phyloP scores from a whole-genome alignment of 225 moss, liverwort and hornwort genomes.

The Anthoceros angustus region DNA sequence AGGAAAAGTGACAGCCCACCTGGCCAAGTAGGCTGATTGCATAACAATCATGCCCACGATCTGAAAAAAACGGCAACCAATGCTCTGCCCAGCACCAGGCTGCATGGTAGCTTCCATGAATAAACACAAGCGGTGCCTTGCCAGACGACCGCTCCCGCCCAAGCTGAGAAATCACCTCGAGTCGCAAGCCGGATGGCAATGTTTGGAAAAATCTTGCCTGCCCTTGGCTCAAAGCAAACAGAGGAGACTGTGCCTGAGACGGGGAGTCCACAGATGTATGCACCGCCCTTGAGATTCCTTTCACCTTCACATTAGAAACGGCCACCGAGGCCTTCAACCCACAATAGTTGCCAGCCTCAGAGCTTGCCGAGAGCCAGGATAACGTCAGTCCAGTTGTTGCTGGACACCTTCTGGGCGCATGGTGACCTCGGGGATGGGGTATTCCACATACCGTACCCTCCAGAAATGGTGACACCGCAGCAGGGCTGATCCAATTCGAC shows the following conservation, averaged over 20 bases:
- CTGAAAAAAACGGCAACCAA: constrained; percentile 66
- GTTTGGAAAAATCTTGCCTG: constrained; percentile 35
- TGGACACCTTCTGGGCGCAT: no score
- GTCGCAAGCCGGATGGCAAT: constrained; percentile 52
- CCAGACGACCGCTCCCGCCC: constrained; percentile 4
- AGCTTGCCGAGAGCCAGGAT: no score
- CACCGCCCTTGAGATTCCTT: neutral
- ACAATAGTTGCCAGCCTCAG: no score
- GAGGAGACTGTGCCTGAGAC: neutral
- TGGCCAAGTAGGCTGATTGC: constrained; percentile 72
- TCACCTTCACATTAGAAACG: neutral
- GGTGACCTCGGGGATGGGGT: no score
- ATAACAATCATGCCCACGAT: constrained; percentile 63
- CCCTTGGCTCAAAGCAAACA: constrained; percentile 6
- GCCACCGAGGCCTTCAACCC: no score
- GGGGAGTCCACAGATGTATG: neutral
- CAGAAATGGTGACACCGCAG: no score
- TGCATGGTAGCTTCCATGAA: constrained; percentile 88
- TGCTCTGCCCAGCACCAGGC: constrained; percentile 83
- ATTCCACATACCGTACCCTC: no score
- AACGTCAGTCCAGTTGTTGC: no score
- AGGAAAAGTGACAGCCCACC: constrained; percentile 7
- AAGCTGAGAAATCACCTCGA: constrained; percentile 46
- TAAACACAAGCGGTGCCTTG: constrained; percentile 42
- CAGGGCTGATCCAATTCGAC: no score